Percentiles rank a stretch among this genome's conserved stretches.
Conservation (phyloP, 1,139 yeast genomes). For the Hansenula lynferdii region DNA sequence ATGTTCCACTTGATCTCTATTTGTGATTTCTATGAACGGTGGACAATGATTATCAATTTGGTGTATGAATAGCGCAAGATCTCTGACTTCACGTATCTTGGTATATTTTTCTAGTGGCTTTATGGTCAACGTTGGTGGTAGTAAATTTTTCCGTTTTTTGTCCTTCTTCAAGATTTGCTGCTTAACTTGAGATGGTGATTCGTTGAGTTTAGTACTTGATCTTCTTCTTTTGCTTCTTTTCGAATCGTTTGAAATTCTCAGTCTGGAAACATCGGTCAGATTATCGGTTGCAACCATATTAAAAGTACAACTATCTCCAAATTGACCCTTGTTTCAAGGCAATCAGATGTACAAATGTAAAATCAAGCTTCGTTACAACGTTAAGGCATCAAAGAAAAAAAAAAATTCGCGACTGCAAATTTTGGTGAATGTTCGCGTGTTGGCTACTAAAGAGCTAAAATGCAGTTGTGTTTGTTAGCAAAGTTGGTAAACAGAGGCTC, state of each 20-base stretch:
- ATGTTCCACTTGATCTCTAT: conserved; percentile 39
- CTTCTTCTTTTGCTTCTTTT: conserved; percentile 26
- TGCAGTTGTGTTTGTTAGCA: no score
- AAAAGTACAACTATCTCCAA: neutral
- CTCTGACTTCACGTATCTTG: conserved; percentile 43
- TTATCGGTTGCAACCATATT: neutral
- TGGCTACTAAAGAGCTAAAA: no score
- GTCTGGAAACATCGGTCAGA: conserved; percentile 5
- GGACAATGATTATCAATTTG: conserved; percentile 30
- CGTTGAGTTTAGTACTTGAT: conserved; percentile 25
- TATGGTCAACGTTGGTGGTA: conserved; percentile 17
- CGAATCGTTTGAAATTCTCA: conserved; percentile 6
- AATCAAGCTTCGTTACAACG: no score
- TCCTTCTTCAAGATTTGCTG: conserved; percentile 12
- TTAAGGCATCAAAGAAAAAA: no score
- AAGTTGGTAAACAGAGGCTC: no score
- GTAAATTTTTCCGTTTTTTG: conserved; percentile 39
- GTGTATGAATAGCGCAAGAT: conserved; percentile 43
- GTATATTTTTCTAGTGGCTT: conserved; percentile 19
- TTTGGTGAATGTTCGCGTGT: no score
- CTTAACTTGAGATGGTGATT: conserved; percentile 6
- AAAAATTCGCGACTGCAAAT: no score
- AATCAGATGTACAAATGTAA: no score
- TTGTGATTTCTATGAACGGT: conserved; percentile 37
- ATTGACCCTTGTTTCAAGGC: no score